These are phyloP conservation scores for Fusarium tupiense DNA, from an alignment of 2,329 filamentous ascomycete genomes.

Conservation along the genomic window DNA sequence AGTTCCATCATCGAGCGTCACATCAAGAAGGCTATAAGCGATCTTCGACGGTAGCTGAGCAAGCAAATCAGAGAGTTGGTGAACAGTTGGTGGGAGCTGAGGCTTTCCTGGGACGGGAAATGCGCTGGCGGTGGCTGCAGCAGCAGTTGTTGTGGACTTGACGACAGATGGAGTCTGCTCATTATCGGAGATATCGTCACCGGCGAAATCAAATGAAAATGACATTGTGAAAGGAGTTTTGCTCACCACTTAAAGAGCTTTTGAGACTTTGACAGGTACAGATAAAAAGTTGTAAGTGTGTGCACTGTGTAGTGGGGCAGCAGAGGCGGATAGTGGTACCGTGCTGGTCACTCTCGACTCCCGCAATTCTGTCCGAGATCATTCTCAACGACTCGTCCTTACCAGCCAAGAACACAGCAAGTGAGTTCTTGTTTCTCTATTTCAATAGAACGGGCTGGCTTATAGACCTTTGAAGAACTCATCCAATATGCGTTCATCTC, in stretches of 20 bases:
- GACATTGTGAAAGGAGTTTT: constrained; percentile 48
- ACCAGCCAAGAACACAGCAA: not conserved
- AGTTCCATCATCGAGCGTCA: constrained; percentile 66
- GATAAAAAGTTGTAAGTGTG: constrained; percentile 37
- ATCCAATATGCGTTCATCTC: constrained; percentile 43
- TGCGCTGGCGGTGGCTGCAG: constrained; percentile 50
- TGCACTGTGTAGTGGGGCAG: constrained; percentile 44
- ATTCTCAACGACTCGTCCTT: constrained; percentile 3
- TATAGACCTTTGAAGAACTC: not conserved
- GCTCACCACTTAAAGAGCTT: constrained; percentile 1
- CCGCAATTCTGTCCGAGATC: constrained; percentile 17
- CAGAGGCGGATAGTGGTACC: not conserved
- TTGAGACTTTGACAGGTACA: not conserved
- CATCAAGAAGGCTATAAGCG: constrained; percentile 70
- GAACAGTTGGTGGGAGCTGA: constrained; percentile 63
- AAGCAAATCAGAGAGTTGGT: constrained; percentile 63
- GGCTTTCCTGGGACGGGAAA: constrained; percentile 72
- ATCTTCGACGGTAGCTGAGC: constrained; percentile 75
- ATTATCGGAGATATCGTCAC: constrained; percentile 68
- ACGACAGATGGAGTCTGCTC: constrained; percentile 43
- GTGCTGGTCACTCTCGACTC: constrained; percentile 27
- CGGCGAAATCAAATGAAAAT: constrained; percentile 70
- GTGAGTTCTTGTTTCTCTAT: not conserved
- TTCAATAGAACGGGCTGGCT: not conserved
- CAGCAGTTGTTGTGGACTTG: constrained; percentile 37